These are phyloP conservation scores for Capillidium rhysosporum DNA, from an alignment of 371 early-diverging fungal genomes.

Conservation along the genomic window DNA sequence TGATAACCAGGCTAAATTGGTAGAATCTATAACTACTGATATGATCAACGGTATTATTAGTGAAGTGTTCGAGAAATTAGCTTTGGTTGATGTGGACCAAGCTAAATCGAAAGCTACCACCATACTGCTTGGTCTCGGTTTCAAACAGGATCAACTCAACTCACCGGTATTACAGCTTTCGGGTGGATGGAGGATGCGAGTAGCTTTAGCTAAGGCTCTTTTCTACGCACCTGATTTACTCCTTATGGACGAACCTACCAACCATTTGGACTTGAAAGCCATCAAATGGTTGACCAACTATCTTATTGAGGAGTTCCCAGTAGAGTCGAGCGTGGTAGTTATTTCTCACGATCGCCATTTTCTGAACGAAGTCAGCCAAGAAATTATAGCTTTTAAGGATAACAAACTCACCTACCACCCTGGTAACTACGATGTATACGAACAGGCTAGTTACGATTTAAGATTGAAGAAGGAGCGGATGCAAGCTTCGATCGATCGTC, in stretches of 20 bases:
- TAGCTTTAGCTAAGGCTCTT: conserved; percentile 62
- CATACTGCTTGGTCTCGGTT: conserved; percentile 37
- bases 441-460: conserved; percentile 35
- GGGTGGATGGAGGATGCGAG: conserved; percentile 83
- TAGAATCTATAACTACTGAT: background rate
- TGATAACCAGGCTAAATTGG: background rate
- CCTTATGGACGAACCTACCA: conserved; percentile 77
- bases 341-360: conserved; percentile 70
- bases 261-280: conserved; percentile 62
- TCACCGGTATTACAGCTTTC: conserved; percentile 29
- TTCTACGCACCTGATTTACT: conserved; percentile 56
- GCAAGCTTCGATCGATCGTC: conserved; percentile 27
- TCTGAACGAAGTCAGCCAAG: conserved; percentile 37
- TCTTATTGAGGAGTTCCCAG: conserved; percentile 18
- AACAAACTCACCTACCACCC: conserved; percentile 35
- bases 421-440: conserved; percentile 59
- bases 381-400: conserved; percentile 48
- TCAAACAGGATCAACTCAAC: conserved; percentile 19
- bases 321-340: conserved; percentile 35
- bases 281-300: conserved; percentile 61
- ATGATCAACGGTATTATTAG: conserved; percentile 23
- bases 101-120: conserved; percentile 32
- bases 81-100: conserved; percentile 22
- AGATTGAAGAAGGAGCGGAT: conserved; percentile 27
- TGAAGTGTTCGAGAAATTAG: conserved; percentile 23